Evolutionary conservation across 179 eudicot genomes (phyloP).

Genomic region (Silene noctiflora): DNA sequence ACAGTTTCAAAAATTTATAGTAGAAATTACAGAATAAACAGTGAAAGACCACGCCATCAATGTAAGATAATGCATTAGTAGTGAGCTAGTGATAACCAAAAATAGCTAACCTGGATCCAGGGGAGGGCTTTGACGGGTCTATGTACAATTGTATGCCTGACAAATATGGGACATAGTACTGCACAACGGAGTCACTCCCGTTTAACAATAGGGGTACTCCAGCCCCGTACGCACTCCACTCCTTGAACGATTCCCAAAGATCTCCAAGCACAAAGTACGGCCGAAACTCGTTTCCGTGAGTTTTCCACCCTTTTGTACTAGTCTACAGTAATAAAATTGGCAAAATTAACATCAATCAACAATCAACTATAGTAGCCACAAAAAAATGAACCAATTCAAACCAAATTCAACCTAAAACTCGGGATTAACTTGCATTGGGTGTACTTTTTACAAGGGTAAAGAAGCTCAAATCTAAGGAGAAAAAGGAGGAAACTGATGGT

Average conservation of each 20-base stretch:
- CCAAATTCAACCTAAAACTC: neutral
- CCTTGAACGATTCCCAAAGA: conserved; percentile 45
- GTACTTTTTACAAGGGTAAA: neutral
- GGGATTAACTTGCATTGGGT: neutral
- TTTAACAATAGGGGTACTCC: conserved; percentile 50
- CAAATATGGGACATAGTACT: conserved; percentile 45
- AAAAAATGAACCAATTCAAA: neutral
- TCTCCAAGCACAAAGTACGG: conserved; percentile 48
- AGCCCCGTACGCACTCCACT: conserved; percentile 53
- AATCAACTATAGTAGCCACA: neutral
- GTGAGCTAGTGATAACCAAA: neutral
- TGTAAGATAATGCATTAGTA: conserved; percentile 4
- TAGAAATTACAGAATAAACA: neutral
- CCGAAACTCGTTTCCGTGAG: conserved; percentile 31
- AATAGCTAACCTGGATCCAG: conserved; percentile 36
- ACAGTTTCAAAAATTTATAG: neutral
- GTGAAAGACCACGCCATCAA: neutral
- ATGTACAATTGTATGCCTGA: conserved; percentile 50
- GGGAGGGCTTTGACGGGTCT: conserved; percentile 38
- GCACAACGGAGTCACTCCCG: conserved; percentile 43
- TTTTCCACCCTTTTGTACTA: conserved; percentile 33
- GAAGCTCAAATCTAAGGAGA: neutral
- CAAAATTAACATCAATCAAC: neutral
- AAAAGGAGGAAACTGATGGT: neutral
- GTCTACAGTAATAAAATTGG: conserved; percentile 24